Evolutionary conservation across 176 grass and related monocot species (phyloP), one percentile per base, ranked within the genome.

Genomic region (Bothriochloa decipiens): DNA sequence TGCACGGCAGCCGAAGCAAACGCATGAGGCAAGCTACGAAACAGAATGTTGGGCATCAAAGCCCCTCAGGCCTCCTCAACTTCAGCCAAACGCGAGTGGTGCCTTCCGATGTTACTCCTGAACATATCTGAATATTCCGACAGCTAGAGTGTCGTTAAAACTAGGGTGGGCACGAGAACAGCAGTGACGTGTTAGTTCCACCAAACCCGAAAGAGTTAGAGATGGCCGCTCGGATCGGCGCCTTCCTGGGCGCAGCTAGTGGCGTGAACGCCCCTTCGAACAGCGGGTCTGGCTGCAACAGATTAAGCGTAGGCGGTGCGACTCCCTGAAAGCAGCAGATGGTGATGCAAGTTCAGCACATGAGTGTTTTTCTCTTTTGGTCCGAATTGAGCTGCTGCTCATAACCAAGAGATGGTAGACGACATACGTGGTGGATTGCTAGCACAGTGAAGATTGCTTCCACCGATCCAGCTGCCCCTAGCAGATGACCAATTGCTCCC

Each of bases 151-250:
- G 33, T 16, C 36, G 49, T 18, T 69, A 43, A 43, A 22, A 10
- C 84, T 86, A 67, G 17, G 84, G 84, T 0, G 84, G 88, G 0
- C 83, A 32, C 7, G 89, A 89, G 86, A 97, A 97, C 50, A 98
- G 82, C 36, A 95, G 85, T 7, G 96, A 90, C 3, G 96, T 82
- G 78, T 95, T 98, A 27, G 93, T 98, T 84, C 96, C 96, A 79
- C 96, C 96, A 29, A 95, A 98, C 17, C 96, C 93, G 22, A 95
- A 98, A 7, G 96, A 98, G 39, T 98, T 98, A 2, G 96, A 95
- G 61, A 98, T 87, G 42, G 85, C 93, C 0, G 87, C 96, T 84
- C 87, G 86, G 68, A 93, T 95, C 40, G 74, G 77, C 87, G 87
- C 90, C 88, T 83, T 94, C 89, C 87, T 95, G 11, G 89, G n/a